phyloP scores from a whole-genome alignment of 495 filamentous ascomycete species.

The Saxophila tyrrhenica region DNA sequence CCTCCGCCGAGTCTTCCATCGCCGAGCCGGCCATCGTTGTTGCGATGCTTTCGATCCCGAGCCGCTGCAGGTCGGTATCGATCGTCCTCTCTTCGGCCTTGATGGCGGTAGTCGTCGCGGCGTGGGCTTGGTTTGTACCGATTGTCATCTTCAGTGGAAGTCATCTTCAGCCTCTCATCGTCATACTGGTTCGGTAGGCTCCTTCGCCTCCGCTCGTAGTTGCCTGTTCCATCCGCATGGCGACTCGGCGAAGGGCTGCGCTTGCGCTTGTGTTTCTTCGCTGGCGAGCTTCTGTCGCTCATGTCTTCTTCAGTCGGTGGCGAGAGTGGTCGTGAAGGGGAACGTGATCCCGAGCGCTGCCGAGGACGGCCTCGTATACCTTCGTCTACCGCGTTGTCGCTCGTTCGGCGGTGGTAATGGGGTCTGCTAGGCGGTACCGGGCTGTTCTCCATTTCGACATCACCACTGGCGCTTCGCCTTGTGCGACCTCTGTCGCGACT shows the following conservation, averaged over 20 bases:
- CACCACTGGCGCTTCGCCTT: conserved; percentile 5
- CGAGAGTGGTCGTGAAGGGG: conserved; percentile 10
- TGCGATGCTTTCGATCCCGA: not conserved
- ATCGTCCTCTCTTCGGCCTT: not conserved
- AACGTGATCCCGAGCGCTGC: conserved; percentile 18
- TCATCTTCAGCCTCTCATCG: not conserved
- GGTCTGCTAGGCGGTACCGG: not conserved
- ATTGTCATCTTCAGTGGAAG: conserved; percentile 4
- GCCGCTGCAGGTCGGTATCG: not conserved
- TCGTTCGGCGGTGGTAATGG: conserved; percentile 17
- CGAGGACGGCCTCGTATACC: conserved; percentile 24
- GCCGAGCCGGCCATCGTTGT: not conserved
- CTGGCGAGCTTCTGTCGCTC: conserved; percentile 10
- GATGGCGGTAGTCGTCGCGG: not conserved
- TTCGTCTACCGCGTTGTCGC: conserved; percentile 23
- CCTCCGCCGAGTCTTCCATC: conserved; percentile 15
- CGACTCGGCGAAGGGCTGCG: conserved; percentile 17
- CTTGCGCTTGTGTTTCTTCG: conserved; percentile 19
- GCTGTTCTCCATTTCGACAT: conserved; percentile 13
- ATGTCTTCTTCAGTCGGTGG: conserved; percentile 1
- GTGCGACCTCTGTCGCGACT: conserved; percentile 11
- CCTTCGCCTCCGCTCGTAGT: conserved; percentile 8
- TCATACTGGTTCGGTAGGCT: conserved; percentile 19
- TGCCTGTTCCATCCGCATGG: conserved; percentile 3
- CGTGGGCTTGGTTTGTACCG: conserved; percentile 14